Evolutionary conservation across 352 stramenopile species (phyloP).

Genomic region (Phytophthora macrochlamydospora): DNA sequence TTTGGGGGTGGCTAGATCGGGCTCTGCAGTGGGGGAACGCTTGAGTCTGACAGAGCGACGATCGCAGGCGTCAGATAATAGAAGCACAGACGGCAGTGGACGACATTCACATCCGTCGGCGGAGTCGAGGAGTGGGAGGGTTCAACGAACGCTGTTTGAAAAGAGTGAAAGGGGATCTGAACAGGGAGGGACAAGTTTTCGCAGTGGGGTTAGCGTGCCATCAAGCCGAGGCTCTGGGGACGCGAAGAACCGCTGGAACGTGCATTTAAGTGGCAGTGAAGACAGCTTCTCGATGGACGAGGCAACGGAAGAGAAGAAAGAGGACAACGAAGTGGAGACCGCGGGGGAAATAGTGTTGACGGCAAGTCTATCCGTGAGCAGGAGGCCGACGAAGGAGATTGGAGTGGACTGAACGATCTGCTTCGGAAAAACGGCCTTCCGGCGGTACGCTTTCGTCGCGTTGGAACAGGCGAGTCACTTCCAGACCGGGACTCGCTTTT

Average conservation of each 20-base stretch:
- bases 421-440: slow-evolving; percentile 65
- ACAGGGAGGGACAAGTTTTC: background rate
- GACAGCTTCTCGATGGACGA: slow-evolving; percentile 14
- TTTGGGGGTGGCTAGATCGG: slow-evolving; percentile 39
- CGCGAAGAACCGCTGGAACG: slow-evolving; percentile 6
- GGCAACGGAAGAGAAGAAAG: slow-evolving; percentile 27
- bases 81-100: slow-evolving; percentile 1
- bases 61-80: slow-evolving; percentile 1
- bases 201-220: background rate
- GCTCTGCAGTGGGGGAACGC: background rate
- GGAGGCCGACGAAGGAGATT: slow-evolving; percentile 30
- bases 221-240: background rate
- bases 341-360: background rate
- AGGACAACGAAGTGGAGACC: slow-evolving; percentile 13
- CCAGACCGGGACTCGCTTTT: slow-evolving; percentile 61
- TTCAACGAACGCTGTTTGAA: slow-evolving; percentile 16
- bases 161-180: slow-evolving; percentile 1
- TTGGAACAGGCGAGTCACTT: slow-evolving; percentile 15
- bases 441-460: slow-evolving; percentile 42
- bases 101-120: slow-evolving; percentile 4
- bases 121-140: background rate
- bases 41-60: slow-evolving; percentile 6
- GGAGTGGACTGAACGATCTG: slow-evolving; percentile 61
- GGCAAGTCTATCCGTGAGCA: background rate
- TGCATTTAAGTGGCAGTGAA: slow-evolving; percentile 7